Evolutionary conservation across 495 filamentous ascomycete species (phyloP), one percentile per base, ranked within the genome.

Genomic region (Aspergillus sparsus): DNA sequence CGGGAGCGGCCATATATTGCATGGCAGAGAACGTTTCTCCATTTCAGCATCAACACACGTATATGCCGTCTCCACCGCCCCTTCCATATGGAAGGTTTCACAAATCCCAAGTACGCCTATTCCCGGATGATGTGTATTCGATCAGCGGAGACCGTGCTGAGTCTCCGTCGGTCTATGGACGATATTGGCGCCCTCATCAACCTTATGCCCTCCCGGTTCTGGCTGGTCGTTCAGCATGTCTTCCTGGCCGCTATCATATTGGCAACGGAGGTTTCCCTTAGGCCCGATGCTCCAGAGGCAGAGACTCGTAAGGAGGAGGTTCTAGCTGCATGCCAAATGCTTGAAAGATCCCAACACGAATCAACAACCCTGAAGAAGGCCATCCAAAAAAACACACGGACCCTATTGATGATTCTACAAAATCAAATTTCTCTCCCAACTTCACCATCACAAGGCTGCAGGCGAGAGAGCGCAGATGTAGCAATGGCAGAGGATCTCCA

Each of bases 11-110:
- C 71, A 0, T 69, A 67, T 37, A 63, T 74, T 36, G 53, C 66
- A 31, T 67, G 60, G 55, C 64, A 70, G 15, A 57, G 71, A 8
- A 58, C 64, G 31, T 46, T 15, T 33, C 11, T 65, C 10, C 66
- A 74, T 49, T 64, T 74, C 53, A 53, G 62, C 41, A 41, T 70
- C 7, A 60, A 71, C 33, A 64, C 60, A 0, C 69, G 71, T 16
- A 55, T 74, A 10, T 74, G 67, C 54, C 64, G 66, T 8, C 62
- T 74, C 36, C 71, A 74, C 47, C 58, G 69, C n/a, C 67, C 59
- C 3, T 74, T 62, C 35, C 71, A 74, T 27, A 58, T 71, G 0
- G 64, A 69, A 49, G 67, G 62, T 9, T 49, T 64, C 1, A 66
- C 61, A 21, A 69, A 71, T 32, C 53, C 64, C 7, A 64, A 65